Base-by-base conservation (phyloP, 306 rosid genomes). In the Cicer judaicum region DNA sequence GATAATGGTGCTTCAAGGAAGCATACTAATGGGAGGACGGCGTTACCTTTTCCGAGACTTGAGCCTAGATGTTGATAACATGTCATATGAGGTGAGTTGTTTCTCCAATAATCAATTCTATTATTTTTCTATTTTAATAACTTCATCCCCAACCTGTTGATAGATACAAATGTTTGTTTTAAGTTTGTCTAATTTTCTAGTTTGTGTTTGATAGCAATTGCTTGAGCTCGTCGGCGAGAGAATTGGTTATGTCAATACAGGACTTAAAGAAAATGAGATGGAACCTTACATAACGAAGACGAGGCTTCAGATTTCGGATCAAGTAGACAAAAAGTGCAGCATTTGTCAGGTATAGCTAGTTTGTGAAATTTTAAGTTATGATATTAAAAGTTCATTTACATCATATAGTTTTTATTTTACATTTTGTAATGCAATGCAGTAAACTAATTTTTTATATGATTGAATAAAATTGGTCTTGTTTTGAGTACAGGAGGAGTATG, bases 21-120 rank as follows among this genome's bases (percentile, higher is more conserved):
- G 86, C 84, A 71, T 89, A 70, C 74, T 87, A 72, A 87, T 86
- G 89, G 96, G 96, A 78, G 90, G 92, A 76, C 84, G 91, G 5
- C 86, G 68, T 1, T 97, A 92, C 81, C 91, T 81, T 67, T 89
- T 82, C 78, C 85, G 98, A 61, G 97, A 92, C 21, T 81, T 74
- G 97, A 88, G 99, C 79, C 99, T 95, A 13, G 98, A 92, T 70
- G 93, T 92, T 19, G 99, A 94, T 85, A 84, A 84, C 83, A 94
- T 94, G 99, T 82, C 99, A 6, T 95, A 95, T 36, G 99, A 95
- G 96, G 99, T 89, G 39, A 8, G 41, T 50, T 66, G 44, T 46
- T 44, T 44, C 12, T 73, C 44, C 34, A 39, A 7, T 44, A 2
- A 13, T 44, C 10, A 19, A 46, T 16, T 64, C 21, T 15, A 62